These are phyloP conservation scores for Penicillium crystallinum DNA, from an alignment of 495 filamentous ascomycete genomes.

Conservation along the genomic window DNA sequence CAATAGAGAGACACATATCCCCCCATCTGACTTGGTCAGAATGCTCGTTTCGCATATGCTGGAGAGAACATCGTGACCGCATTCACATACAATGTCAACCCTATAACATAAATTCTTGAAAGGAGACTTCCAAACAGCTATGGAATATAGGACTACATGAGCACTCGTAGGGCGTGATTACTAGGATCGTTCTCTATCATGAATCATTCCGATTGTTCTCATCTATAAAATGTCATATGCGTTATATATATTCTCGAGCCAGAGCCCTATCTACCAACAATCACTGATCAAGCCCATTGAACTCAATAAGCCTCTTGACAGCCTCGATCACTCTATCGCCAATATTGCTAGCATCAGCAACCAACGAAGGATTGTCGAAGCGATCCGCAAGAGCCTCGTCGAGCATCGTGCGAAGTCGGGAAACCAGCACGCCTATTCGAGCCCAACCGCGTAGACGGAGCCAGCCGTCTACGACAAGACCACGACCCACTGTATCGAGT, in stretches of 20 bases:
- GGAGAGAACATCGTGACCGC: no score
- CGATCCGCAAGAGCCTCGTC: slow-evolving; percentile 74
- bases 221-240: not conserved
- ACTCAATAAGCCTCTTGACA: slow-evolving; percentile 74
- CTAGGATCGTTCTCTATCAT: not conserved
- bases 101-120: no score
- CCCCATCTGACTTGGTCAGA: no score
- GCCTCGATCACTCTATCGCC: slow-evolving; percentile 66
- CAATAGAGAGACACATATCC: no score
- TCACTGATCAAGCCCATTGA: slow-evolving; percentile 77
- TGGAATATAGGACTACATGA: not conserved
- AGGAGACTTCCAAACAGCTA: no score
- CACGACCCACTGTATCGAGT: slow-evolving; percentile 82
- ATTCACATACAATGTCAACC: no score
- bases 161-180: not conserved
- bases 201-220: not conserved
- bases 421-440: slow-evolving; percentile 84
- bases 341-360: slow-evolving; percentile 15
- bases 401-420: slow-evolving; percentile 75
- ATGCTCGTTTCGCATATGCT: no score
- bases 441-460: slow-evolving; percentile 88
- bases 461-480: slow-evolving; percentile 92
- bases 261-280: not conserved
- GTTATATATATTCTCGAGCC: not conserved
- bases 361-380: slow-evolving; percentile 65